Evolutionary conservation across 2,329 filamentous ascomycete genomes (phyloP).

Genomic region (Capronia coronata): DNA sequence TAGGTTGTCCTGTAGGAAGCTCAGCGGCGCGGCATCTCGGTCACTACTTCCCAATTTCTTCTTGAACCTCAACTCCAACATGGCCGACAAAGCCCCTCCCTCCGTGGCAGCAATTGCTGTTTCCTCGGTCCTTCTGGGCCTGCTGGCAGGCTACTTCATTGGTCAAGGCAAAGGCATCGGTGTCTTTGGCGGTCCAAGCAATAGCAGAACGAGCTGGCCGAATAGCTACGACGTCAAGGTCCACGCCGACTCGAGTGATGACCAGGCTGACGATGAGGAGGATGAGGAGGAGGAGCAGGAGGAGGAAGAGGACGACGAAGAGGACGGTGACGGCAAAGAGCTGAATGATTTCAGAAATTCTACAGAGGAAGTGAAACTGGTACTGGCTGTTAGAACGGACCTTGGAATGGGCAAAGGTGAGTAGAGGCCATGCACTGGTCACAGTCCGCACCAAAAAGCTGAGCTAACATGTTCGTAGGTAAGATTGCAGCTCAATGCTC

Average conservation of each 20-base stretch:
- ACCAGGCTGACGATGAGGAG: conserved; percentile 32
- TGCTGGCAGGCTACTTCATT: conserved; percentile 71
- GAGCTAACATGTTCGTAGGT: conserved; percentile 47
- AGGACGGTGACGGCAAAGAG: conserved; percentile 53
- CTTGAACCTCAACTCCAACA: too few species aligned
- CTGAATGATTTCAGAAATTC: conserved; percentile 47
- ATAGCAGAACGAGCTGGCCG: conserved; percentile 42
- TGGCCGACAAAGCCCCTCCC: conserved; percentile 27
- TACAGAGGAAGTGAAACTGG: conserved; percentile 83
- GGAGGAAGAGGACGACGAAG: conserved; percentile 49
- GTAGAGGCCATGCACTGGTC: too few species aligned
- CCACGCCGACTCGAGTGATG: conserved; percentile 40
- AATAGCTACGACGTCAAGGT: conserved; percentile 50
- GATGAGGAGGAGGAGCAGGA: conserved; percentile 44
- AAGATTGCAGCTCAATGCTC: conserved; percentile 96
- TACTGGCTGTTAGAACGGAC: conserved; percentile 86
- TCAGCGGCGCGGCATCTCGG: too few species aligned
- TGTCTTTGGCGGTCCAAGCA: conserved; percentile 49
- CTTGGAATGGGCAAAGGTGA: conserved; percentile 94
- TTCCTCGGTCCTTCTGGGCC: conserved; percentile 43
- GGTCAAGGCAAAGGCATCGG: conserved; percentile 62
- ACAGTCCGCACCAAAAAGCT: conserved; percentile 1
- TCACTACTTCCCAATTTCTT: too few species aligned
- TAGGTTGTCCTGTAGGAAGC: too few species aligned
- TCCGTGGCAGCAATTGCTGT: conserved; percentile 24